Evolutionary conservation across 2,329 filamentous ascomycete species (phyloP).

Genomic region (Fusarium pininemorale): DNA sequence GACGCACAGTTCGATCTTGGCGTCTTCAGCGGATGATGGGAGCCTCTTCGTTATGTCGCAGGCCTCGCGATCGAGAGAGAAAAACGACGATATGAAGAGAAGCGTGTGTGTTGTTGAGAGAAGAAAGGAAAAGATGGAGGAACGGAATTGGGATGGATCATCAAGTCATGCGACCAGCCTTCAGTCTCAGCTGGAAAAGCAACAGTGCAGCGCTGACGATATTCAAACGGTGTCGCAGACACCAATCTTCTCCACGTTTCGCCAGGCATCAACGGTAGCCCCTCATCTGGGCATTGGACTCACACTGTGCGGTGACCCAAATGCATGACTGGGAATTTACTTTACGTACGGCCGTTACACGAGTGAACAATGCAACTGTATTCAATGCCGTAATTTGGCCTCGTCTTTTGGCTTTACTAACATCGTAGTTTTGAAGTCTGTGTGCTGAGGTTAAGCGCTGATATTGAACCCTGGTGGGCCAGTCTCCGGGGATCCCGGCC

Average conservation of each 20-base stretch:
- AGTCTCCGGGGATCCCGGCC: conserved; percentile 20
- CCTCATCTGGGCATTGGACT: conserved; percentile 1
- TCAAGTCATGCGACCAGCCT: conserved; percentile 32
- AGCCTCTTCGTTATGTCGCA: background rate
- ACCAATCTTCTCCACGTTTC: conserved; percentile 9
- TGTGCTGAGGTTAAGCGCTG: background rate
- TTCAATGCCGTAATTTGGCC: background rate
- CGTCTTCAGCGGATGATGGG: background rate
- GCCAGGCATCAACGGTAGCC: conserved; percentile 4
- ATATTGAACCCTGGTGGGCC: conserved; percentile 8
- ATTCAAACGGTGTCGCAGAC: conserved; percentile 19
- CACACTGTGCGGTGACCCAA: conserved; percentile 5
- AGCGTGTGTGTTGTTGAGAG: background rate
- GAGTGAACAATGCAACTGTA: background rate
- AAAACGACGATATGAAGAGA: background rate
- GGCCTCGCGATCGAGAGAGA: background rate
- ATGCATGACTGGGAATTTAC: background rate
- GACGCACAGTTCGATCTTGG: conserved; percentile 26
- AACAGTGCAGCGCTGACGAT: conserved; percentile 12
- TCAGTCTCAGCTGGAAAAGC: conserved; percentile 17
- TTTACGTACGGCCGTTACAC: background rate
- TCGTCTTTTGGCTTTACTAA: background rate
- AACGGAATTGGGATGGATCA: conserved; percentile 1
- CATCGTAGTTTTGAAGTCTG: background rate
- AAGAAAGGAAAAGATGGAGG: background rate